Evolutionary conservation across 306 rosid genomes (phyloP), one percentile per base, ranked within the genome.

Genomic region (Oxytropis ochrocephala): DNA sequence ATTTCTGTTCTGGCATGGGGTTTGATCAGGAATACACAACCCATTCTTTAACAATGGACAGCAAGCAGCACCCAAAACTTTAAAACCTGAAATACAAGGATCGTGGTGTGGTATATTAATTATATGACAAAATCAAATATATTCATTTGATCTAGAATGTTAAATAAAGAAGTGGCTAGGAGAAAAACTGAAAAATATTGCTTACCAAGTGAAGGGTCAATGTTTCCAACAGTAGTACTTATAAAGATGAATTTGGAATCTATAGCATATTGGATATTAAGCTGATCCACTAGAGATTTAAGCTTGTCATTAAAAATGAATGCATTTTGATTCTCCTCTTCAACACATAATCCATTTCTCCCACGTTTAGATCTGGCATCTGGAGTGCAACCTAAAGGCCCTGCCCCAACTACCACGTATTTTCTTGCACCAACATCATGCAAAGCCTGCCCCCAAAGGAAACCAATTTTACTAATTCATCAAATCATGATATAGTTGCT

Each of bases 391-490:
- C 96, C 96, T 5, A 90, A 10, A 0, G 0, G 58, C 10, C 88
- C 88, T 30, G 74, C 0, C 52, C 89, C 87, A 48, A 54, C 27
- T 35, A 85, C 0, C 0, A 72, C 84, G 8, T 51, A 47, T 69
- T 83, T 90, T 64, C 88, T 84, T 47, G 88, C 96, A 55, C 96
- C 86, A 52, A 8, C 3, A 3, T 4, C 6, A 65, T 41, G 63
- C 68, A 89, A 66, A 1, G 0, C 19, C 89, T 86, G 63, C 12
- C 11, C 16, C 49, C 29, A 3, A 35, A 24, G 14, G 19, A 57
- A 55, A 21, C 7, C 68, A 41, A 1, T 7, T 61, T 39, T 24
- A 27, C 27, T 53, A n/a, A 47, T 8, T 2, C 43, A 38, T 38
- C 11, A 1, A 38, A 33, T 33, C 36, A 33, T 33, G 36, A n/a